Evolutionary conservation across 2,329 filamentous ascomycete genomes (phyloP), one percentile per base, ranked within the genome.

Genomic region (Penicillium vulpinum): DNA sequence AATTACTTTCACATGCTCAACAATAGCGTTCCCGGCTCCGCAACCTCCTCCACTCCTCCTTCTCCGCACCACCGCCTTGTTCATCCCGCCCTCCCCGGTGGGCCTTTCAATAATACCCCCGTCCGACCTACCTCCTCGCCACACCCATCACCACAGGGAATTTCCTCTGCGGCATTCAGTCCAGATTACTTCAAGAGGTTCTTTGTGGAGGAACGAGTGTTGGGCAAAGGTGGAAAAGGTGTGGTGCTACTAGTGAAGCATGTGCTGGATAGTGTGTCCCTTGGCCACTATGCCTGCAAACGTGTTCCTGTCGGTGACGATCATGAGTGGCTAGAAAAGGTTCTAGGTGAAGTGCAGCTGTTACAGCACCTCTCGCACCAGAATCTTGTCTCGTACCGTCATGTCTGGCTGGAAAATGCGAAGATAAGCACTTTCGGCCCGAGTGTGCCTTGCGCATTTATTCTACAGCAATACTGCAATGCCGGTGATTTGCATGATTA

Each of bases 381-480:
- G 56, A 99, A 99, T 61, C 81, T 99, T 9, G 94, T 99, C 1
- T 96, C 92, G 0, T 99, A 99, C 73, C 88, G 93, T 7, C 94
- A 97, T 75, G 94, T 96, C 31, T 99, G 94, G 94, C 82, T 99
- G 16, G 93, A 99, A 73, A 89, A 97, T 72, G 88, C 89, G 51
- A 85, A 89, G 64, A 85, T 96, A 51, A 93, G 85, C 61, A 88
- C 85, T 2, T 99, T 99, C 72, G 90, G 92, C 0, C 94, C 95
- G 0, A 91, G 86, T 53, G 92, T 99, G 1, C 92, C 92, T 11
- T 97, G 93, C 68, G 92, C 93, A 5, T 99, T 96, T 72, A 99
- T 99, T 56, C 82, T 99, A 8, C 94, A 99, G 71, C 92, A 99
- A 70, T 99, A 96, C 68, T 99, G 95, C 78, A 97, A 99, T 71